These are phyloP conservation scores for Periconia digitata DNA, from an alignment of 2,329 filamentous ascomycete species.

Conservation along the genomic window DNA sequence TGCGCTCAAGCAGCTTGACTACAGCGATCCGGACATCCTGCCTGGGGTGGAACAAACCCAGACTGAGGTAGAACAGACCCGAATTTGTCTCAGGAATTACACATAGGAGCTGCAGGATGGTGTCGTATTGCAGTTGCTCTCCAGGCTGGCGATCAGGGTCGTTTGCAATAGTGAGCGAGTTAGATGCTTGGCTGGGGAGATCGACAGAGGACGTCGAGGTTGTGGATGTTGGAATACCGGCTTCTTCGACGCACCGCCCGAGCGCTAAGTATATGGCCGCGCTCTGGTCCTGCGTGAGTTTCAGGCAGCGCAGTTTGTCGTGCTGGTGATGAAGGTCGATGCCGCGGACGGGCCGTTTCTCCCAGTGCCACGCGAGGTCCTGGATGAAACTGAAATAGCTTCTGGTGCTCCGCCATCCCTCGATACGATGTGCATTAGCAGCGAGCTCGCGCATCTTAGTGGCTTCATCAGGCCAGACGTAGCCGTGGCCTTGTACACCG, in stretches of 20 bases:
- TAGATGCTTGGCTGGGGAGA: constrained; percentile 16
- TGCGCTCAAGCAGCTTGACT: constrained; percentile 77
- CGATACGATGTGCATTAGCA: constrained; percentile 88
- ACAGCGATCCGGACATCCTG: constrained; percentile 75
- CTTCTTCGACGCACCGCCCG: constrained; percentile 66
- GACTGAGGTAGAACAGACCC: constrained; percentile 85
- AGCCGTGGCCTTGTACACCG: constrained; percentile 78
- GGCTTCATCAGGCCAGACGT: constrained; percentile 87
- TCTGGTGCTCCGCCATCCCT: constrained; percentile 93
- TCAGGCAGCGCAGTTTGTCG: constrained; percentile 82
- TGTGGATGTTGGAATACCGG: constrained; percentile 19
- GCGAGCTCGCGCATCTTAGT: constrained; percentile 83
- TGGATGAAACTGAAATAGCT: constrained; percentile 96
- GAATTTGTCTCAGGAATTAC: constrained; percentile 84
- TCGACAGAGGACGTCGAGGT: constrained; percentile 21
- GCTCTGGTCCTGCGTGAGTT: constrained; percentile 73
- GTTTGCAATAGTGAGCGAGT: constrained; percentile 26
- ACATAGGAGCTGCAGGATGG: constrained; percentile 64
- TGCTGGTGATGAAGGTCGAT: constrained; percentile 90
- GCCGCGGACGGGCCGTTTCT: constrained; percentile 66
- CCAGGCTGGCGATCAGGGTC: constrained; percentile 24
- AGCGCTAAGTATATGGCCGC: constrained; percentile 85
- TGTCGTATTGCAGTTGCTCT: constrained; percentile 40
- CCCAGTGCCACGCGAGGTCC: constrained; percentile 42
- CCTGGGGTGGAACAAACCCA: constrained; percentile 90